Percentiles rank a stretch among this genome's conserved stretches.
phyloP scores from a whole-genome alignment of 2,329 filamentous ascomycete genomes.

The Epichloe scottii region DNA sequence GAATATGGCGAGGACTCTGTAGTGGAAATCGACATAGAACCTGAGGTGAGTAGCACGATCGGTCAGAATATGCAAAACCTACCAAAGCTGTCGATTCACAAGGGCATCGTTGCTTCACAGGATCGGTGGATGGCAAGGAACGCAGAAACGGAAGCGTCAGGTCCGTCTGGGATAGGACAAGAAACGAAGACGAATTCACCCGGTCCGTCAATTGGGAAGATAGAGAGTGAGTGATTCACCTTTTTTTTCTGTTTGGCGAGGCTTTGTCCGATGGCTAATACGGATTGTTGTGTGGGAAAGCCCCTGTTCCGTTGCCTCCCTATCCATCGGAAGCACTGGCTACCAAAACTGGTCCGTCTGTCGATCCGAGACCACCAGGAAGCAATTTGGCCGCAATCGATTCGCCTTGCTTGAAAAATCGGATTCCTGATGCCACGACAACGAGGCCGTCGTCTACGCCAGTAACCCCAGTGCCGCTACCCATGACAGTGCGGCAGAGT shows the following conservation, averaged over 20 bases:
- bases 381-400: neutral
- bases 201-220: neutral
- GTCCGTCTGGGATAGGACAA: neutral
- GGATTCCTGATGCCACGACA: neutral
- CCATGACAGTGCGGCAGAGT: neutral
- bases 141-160: neutral
- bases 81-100: neutral
- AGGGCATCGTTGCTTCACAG: neutral
- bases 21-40: neutral
- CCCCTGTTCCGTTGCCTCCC: conserved; percentile 1
- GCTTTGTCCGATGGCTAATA: neutral
- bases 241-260: neutral
- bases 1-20: neutral
- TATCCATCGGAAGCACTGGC: neutral
- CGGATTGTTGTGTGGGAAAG: neutral
- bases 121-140: neutral
- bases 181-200: neutral
- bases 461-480: conserved; percentile 1
- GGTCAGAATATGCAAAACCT: neutral
- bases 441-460: neutral
- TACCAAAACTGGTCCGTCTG: neutral
- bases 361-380: neutral
- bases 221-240: neutral
- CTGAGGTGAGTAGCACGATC: neutral
- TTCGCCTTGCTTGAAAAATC: neutral